phyloP scores from a whole-genome alignment of 805 yeast genomes.

The Sporopachydermia lactativora region DNA sequence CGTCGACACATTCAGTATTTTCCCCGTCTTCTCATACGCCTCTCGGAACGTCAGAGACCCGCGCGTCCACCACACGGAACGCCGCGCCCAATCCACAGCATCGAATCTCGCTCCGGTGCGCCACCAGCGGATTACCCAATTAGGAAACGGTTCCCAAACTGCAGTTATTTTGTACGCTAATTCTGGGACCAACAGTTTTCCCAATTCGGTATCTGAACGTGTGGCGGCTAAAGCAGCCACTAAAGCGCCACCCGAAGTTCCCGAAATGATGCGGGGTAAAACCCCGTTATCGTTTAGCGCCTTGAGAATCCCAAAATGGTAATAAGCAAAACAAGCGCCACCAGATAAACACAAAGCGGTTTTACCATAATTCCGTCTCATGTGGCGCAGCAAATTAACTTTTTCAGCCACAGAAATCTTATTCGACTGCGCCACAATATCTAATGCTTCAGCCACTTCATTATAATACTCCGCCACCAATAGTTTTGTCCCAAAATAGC shows the following conservation, averaged over 20 bases:
- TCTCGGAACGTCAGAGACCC: slow-evolving; percentile 66
- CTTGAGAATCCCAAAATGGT: slow-evolving; percentile 64
- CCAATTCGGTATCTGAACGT: slow-evolving; percentile 53
- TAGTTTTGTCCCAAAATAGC: slow-evolving; percentile 61
- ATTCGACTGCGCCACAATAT: slow-evolving; percentile 26
- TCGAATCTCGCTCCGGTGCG: slow-evolving; percentile 70
- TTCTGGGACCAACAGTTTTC: slow-evolving; percentile 40
- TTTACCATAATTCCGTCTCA: slow-evolving; percentile 53
- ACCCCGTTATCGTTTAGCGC: slow-evolving; percentile 55
- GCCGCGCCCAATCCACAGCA: slow-evolving; percentile 58
- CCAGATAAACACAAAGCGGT: slow-evolving; percentile 64
- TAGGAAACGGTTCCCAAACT: slow-evolving; percentile 46
- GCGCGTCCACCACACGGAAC: slow-evolving; percentile 52
- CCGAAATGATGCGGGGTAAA: slow-evolving; percentile 56
- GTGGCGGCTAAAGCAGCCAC: slow-evolving; percentile 63
- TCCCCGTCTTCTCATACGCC: slow-evolving; percentile 54
- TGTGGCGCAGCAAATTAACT: slow-evolving; percentile 37
- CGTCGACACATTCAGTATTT: slow-evolving; percentile 56
- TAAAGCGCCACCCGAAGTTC: slow-evolving; percentile 73
- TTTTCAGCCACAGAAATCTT: slow-evolving; percentile 28
- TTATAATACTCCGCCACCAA: slow-evolving; percentile 39
- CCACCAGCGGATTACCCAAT: slow-evolving; percentile 54
- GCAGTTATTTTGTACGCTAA: slow-evolving; percentile 53
- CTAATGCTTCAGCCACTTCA: slow-evolving; percentile 35
- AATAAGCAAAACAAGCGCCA: slow-evolving; percentile 68